These are phyloP conservation scores for Nowakowskiella sp. DNA, from an alignment of 192 early-diverging fungal genomes.

Conservation along the genomic window DNA sequence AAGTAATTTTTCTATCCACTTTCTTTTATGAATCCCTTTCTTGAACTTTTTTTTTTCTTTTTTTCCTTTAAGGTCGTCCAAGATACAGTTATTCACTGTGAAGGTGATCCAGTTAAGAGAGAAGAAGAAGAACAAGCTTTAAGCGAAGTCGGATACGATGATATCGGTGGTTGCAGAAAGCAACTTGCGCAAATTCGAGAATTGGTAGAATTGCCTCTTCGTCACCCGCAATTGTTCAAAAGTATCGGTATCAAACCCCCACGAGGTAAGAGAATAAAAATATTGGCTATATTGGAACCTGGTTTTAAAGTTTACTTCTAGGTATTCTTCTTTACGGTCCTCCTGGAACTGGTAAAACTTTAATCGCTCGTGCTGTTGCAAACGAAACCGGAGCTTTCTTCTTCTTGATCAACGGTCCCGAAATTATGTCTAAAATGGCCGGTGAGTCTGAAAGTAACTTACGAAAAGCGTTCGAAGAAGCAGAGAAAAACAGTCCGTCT, in stretches of 20 bases:
- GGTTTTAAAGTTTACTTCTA: conserved; percentile 1
- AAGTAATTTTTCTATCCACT: conserved; percentile 28
- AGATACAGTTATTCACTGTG: conserved; percentile 97
- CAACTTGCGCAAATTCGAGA: conserved; percentile 99
- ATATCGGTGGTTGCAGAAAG: conserved; percentile 96
- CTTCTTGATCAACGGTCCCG: conserved; percentile 98
- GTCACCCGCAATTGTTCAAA: conserved; percentile 98
- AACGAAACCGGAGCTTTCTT: conserved; percentile 99
- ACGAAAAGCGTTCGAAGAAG: conserved; percentile 98
- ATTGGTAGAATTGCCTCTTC: conserved; percentile 91
- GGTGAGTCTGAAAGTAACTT: conserved; percentile 97
- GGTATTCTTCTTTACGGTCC: conserved; percentile 94
- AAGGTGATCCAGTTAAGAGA: conserved; percentile 97
- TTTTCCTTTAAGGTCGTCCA: conserved; percentile 64
- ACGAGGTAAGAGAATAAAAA: conserved; percentile 48
- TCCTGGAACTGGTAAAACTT: conserved; percentile 97
- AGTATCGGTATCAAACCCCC: conserved; percentile 99
- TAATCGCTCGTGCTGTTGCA: conserved; percentile 97
- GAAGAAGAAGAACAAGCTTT: conserved; percentile 95
- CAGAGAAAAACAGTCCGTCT: conserved; percentile 93
- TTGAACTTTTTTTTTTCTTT: not conserved
- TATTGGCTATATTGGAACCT: not conserved
- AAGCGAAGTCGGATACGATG: conserved; percentile 94
- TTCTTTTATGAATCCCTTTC: not conserved
- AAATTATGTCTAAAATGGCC: conserved; percentile 99